Conservation (phyloP, 192 early-diverging fungal genomes). For the Umbelopsis sp. region DNA sequence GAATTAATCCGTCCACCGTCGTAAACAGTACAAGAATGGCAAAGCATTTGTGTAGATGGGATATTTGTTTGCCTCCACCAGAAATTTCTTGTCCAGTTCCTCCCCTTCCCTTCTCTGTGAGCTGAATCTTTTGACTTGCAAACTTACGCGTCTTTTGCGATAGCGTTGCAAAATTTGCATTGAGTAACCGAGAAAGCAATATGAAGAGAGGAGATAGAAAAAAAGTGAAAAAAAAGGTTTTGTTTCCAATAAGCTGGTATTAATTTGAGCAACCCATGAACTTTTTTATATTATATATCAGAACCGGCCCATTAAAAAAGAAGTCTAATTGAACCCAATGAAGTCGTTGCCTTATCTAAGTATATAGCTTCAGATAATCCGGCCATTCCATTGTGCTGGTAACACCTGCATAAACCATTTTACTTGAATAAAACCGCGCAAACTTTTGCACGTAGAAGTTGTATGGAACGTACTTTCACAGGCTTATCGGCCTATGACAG, state of each 20-base stretch:
- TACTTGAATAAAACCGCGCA: no score
- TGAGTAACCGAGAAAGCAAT: background rate
- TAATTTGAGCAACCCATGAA: background rate
- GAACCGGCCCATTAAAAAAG: no score
- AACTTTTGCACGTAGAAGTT: no score
- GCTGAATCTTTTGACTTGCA: background rate
- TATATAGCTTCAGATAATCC: no score
- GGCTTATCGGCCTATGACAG: no score
- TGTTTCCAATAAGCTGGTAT: background rate
- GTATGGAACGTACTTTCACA: no score
- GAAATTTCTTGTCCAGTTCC: background rate
- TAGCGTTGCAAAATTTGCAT: conserved; percentile 3
- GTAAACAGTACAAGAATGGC: conserved; percentile 20
- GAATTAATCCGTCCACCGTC: conserved; percentile 2
- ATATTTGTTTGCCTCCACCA: conserved; percentile 17
- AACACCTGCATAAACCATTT: no score
- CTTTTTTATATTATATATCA: no score
- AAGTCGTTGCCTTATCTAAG: no score
- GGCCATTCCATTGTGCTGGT: no score
- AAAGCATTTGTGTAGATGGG: conserved; percentile 9
- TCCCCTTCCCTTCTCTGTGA: background rate
- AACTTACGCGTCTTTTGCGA: conserved; percentile 1
- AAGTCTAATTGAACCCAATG: no score
- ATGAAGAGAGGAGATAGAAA: background rate
- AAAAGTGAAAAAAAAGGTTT: conserved; percentile 3